Percentiles rank a stretch among this genome's conserved stretches.
Conservation (phyloP, 73 alveolate species). For the Urostyla sp. region DNA sequence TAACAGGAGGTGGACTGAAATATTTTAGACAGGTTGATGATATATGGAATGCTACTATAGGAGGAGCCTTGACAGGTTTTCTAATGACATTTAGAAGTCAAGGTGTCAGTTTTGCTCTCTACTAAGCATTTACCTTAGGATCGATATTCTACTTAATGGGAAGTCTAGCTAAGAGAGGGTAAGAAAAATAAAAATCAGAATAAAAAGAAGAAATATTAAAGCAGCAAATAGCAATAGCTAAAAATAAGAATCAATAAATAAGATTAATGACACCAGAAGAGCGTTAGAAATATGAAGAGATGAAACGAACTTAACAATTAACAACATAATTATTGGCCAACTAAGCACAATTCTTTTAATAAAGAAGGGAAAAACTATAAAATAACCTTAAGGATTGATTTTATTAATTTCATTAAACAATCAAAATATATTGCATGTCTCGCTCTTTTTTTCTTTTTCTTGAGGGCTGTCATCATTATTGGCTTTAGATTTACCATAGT, state of each 20-base stretch:
- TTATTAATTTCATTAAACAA: background rate
- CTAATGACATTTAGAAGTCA: background rate
- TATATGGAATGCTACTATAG: constrained; percentile 36
- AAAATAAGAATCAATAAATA: too few species aligned
- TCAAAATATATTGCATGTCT: constrained; percentile 25
- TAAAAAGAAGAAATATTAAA: background rate
- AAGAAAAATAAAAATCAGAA: background rate
- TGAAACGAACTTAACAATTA: background rate
- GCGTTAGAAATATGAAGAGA: background rate
- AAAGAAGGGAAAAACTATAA: too few species aligned
- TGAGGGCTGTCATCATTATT: background rate
- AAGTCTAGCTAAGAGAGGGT: too few species aligned
- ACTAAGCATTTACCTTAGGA: background rate
- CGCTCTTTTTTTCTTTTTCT: background rate
- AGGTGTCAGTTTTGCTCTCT: background rate
- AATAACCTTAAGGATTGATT: background rate
- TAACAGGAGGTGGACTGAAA: constrained; percentile 14
- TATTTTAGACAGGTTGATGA: constrained; percentile 15
- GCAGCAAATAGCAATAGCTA: too few species aligned
- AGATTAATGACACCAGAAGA: background rate
- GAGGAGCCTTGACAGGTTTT: constrained; percentile 28
- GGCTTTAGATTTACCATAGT: background rate
- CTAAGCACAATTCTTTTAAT: too few species aligned
- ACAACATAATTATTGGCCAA: too few species aligned
- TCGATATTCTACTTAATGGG: constrained; percentile 11